These are phyloP conservation scores for Aspergillus cristatus DNA, from an alignment of 495 filamentous ascomycete species.

Conservation along the genomic window DNA sequence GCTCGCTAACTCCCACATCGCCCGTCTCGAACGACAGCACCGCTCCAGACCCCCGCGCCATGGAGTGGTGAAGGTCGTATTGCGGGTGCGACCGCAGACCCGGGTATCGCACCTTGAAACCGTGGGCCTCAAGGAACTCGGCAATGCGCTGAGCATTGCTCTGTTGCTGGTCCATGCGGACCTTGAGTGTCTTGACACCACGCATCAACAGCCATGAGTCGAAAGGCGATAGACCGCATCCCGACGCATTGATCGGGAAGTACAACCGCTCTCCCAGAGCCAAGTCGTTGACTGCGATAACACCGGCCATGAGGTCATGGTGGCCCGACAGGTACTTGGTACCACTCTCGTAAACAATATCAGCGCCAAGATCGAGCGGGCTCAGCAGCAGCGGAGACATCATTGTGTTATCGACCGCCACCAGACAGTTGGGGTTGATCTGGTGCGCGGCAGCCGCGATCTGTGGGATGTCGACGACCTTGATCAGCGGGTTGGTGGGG, in stretches of 20 bases:
- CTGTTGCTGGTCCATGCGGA: constrained; percentile 98
- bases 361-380: constrained; percentile 86
- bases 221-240: constrained; percentile 87
- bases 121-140: constrained; percentile 80
- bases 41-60: constrained; percentile 87
- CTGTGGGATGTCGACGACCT: constrained; percentile 81
- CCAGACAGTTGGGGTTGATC: constrained; percentile 69
- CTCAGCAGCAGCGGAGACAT: constrained; percentile 87
- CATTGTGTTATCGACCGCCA: constrained; percentile 97
- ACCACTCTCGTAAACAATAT: constrained; percentile 94
- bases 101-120: constrained; percentile 92
- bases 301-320: constrained; percentile 97
- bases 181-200: constrained; percentile 90
- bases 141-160: constrained; percentile 83
- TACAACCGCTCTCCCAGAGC: constrained; percentile 79
- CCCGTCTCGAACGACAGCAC: constrained; percentile 96
- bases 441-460: constrained; percentile 70
- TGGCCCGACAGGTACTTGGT: constrained; percentile 98
- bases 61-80: constrained; percentile 89
- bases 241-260: constrained; percentile 92
- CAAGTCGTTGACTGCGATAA: constrained; percentile 79
- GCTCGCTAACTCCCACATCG: constrained; percentile 67
- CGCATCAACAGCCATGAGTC: constrained; percentile 93
- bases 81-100: constrained; percentile 91
- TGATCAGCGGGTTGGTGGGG: constrained; percentile 95